These are phyloP conservation scores for Cladosporium velox DNA, from an alignment of 2,329 filamentous ascomycete species.

Conservation along the genomic window DNA sequence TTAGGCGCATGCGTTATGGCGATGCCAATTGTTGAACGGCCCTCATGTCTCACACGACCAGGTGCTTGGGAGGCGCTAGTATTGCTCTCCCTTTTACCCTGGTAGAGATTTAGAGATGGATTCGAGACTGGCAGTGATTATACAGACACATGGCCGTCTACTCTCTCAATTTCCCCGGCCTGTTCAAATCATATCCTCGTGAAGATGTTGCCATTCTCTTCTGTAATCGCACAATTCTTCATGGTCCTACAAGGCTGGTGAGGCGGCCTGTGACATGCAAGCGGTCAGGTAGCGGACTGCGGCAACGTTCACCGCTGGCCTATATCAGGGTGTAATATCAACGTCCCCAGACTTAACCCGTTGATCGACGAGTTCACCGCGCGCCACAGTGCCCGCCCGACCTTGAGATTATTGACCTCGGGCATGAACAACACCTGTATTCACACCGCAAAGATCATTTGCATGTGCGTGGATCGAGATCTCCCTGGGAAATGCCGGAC, in stretches of 20 bases:
- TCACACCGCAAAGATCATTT: background rate
- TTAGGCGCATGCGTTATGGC: slow-evolving; percentile 2
- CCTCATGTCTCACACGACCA: slow-evolving; percentile 9
- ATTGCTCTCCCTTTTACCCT: background rate
- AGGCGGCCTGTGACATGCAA: background rate
- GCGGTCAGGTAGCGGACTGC: slow-evolving; percentile 1
- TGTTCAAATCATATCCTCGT: background rate
- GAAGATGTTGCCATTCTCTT: slow-evolving; percentile 4
- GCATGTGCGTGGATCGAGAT: background rate
- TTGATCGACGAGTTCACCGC: slow-evolving; percentile 13
- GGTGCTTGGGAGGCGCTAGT: background rate
- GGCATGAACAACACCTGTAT: background rate
- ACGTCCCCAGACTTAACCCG: background rate
- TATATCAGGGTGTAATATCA: background rate
- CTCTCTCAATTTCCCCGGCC: background rate
- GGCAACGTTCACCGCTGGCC: slow-evolving; percentile 14
- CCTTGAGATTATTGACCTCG: background rate
- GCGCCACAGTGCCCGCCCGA: background rate
- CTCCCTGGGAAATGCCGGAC: background rate
- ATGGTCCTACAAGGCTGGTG: background rate
- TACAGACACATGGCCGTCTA: background rate
- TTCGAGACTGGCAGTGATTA: background rate
- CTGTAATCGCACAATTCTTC: slow-evolving; percentile 1
- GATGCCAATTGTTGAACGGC: slow-evolving; percentile 4
- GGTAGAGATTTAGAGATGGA: background rate